A percentile compares a stretch with the other conserved stretches of the same genome.
Evolutionary conservation across 1,139 yeast genomes (phyloP).

Genomic region (Yamadazyma diddensiae): DNA sequence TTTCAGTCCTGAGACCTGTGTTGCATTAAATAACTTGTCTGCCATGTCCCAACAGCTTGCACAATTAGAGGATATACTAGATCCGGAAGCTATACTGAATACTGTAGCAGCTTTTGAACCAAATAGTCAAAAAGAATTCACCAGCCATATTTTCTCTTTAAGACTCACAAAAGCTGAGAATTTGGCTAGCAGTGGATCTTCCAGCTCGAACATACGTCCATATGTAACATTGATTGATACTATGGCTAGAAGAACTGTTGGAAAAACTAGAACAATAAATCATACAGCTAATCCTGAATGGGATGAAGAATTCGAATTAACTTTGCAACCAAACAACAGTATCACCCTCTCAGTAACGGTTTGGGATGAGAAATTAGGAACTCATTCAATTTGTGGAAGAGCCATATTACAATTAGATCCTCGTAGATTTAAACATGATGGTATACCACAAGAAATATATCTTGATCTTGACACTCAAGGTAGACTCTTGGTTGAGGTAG

Average conservation of each 20-base stretch:
- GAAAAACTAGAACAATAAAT: conserved; percentile 65
- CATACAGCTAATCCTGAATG: conserved; percentile 73
- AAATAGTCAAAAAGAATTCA: conserved; percentile 27
- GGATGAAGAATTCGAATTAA: conserved; percentile 84
- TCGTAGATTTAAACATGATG: conserved; percentile 61
- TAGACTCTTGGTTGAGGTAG: conserved; percentile 56
- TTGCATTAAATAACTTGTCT: conserved; percentile 71
- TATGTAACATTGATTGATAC: conserved; percentile 70
- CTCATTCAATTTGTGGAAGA: conserved; percentile 70
- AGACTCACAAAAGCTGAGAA: conserved; percentile 70
- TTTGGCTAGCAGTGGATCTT: conserved; percentile 41
- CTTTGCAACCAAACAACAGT: conserved; percentile 36
- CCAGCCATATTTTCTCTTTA: conserved; percentile 63
- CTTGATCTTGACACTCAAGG: conserved; percentile 72
- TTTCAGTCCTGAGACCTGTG: conserved; percentile 64
- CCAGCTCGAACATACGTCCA: conserved; percentile 54
- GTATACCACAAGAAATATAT: conserved; percentile 59
- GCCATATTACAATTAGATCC: conserved; percentile 65
- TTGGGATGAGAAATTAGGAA: conserved; percentile 67
- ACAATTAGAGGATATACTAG: conserved; percentile 57
- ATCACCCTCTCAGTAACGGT: conserved; percentile 56
- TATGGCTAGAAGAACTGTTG: conserved; percentile 54
- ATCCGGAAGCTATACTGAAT: conserved; percentile 59
- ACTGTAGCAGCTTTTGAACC: conserved; percentile 38
- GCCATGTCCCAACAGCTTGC: conserved; percentile 58